Conservation (phyloP, 129 eudicot genomes). For the Calendula officinalis region DNA sequence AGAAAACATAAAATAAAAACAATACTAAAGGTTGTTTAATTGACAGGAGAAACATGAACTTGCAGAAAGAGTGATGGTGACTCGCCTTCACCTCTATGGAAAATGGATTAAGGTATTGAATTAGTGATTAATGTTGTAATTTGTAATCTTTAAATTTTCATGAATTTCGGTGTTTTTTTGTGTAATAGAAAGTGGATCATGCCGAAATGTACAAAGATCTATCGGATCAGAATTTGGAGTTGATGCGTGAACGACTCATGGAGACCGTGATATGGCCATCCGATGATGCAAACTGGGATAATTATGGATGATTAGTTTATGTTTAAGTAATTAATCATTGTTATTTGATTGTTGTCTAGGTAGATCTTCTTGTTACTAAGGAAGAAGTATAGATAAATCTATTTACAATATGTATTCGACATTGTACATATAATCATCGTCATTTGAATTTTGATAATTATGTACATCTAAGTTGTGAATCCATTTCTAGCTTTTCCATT, state of each 20-base stretch:
- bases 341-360: constrained; percentile 31
- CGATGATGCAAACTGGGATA: constrained; percentile 68
- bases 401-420: constrained; percentile 23
- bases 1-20: too few relatives aligned
- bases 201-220: constrained; percentile 69
- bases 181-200: constrained; percentile 75
- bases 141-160: background rate
- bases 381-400: constrained; percentile 28
- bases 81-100: constrained; percentile 90
- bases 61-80: constrained; percentile 94
- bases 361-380: constrained; percentile 13
- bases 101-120: constrained; percentile 79
- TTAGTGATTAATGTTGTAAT: background rate
- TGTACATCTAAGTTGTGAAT: too few relatives aligned
- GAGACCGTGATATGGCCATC: constrained; percentile 94
- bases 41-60: constrained; percentile 82
- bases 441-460: background rate
- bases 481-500: too few relatives aligned
- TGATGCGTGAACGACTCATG: constrained; percentile 93
- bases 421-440: constrained; percentile 32
- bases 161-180: background rate
- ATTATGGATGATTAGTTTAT: constrained; percentile 31
- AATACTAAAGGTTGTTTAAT: background rate
- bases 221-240: constrained; percentile 82
- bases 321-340: constrained; percentile 1